These are phyloP conservation scores for Sungouiella thailandica DNA, from an alignment of 805 yeast genomes.

Conservation along the genomic window DNA sequence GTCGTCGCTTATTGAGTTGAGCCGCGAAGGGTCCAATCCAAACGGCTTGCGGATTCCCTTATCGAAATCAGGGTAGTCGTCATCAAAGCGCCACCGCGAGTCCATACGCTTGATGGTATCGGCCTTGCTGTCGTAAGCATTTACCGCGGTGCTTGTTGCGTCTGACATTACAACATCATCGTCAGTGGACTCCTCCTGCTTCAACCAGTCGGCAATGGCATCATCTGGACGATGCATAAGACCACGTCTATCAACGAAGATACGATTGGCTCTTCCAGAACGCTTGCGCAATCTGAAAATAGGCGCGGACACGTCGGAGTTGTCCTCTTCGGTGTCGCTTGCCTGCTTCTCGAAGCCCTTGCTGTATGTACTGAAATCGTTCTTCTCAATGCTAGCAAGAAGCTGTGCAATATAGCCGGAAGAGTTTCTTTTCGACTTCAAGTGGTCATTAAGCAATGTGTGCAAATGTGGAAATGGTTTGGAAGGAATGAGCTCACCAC, in stretches of 20 bases:
- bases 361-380: conserved; percentile 36
- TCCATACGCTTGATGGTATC: conserved; percentile 46
- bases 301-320: conserved; percentile 40
- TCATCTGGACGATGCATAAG: conserved; percentile 33
- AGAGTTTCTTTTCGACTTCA: conserved; percentile 17
- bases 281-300: conserved; percentile 67
- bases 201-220: conserved; percentile 37
- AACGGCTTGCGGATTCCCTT: conserved; percentile 43
- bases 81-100: conserved; percentile 66
- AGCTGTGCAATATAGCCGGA: conserved; percentile 36
- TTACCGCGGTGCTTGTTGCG: conserved; percentile 10
- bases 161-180: conserved; percentile 13
- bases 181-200: conserved; percentile 29
- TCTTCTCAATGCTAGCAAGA: conserved; percentile 33
- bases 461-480: conserved; percentile 47
- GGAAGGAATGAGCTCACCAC: conserved; percentile 46
- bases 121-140: conserved; percentile 43
- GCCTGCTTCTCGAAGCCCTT: conserved; percentile 30
- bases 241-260: conserved; percentile 72
- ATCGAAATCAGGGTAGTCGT: conserved; percentile 44
- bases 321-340: conserved; percentile 16
- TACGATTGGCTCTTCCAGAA: conserved; percentile 63
- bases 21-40: conserved; percentile 71
- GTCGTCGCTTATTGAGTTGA: conserved; percentile 77
- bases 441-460: conserved; percentile 28